Conservation (phyloP, 768 basidiomycete genomes). For the Leccinum fibrillosum region DNA sequence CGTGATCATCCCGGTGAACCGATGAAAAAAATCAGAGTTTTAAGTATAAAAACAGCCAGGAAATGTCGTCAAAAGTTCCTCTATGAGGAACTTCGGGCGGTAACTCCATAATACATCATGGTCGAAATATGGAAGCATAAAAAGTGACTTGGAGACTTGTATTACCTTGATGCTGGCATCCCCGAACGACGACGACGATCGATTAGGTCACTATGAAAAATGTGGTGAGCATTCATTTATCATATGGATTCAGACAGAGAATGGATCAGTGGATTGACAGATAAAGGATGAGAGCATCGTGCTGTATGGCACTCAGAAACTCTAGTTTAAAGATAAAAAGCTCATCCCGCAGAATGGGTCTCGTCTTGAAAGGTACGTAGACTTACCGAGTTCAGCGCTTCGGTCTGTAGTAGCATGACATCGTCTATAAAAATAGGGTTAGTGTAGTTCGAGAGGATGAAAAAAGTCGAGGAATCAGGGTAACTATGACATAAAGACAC, state of each 20-base stretch:
- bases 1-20: neutral
- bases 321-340: constrained; percentile 80
- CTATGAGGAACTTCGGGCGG: constrained; percentile 63
- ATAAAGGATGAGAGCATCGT: constrained; percentile 62
- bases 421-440: constrained; percentile 6
- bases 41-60: constrained; percentile 73
- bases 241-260: neutral
- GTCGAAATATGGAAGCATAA: neutral
- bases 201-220: constrained; percentile 1
- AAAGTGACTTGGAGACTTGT: neutral
- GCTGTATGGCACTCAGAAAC: constrained; percentile 74
- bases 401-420: neutral
- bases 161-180: constrained; percentile 1
- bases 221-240: neutral
- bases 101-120: constrained; percentile 63
- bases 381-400: constrained; percentile 5
- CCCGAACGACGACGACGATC: neutral
- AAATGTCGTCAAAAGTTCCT: constrained; percentile 60
- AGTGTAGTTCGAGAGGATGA: constrained; percentile 1
- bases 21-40: constrained; percentile 44
- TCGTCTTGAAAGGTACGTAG: neutral
- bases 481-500: constrained; percentile 85
- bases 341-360: constrained; percentile 46
- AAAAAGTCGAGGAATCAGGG: constrained; percentile 61
- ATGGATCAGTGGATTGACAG: constrained; percentile 63